phyloP scores from a whole-genome alignment of 768 basidiomycete species.

The Rhodotorula kratochvilovae region DNA sequence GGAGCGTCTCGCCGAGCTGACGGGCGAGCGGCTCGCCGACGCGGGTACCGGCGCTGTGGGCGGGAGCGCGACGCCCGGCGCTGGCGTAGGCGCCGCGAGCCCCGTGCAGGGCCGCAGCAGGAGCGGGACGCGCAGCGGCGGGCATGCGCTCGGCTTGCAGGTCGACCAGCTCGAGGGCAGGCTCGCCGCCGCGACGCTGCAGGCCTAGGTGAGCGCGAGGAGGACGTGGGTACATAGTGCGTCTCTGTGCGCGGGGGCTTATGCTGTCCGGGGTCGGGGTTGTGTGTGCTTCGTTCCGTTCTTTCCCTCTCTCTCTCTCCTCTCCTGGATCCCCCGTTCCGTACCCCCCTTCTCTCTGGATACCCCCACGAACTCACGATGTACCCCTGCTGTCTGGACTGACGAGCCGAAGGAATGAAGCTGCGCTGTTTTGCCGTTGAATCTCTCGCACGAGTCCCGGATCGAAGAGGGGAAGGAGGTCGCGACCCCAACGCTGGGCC shows the following conservation, averaged over 20 bases:
- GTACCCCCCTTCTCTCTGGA: too few relatives aligned
- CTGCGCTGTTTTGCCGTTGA: too few relatives aligned
- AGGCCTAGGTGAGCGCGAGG: not conserved
- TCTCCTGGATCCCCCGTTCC: too few relatives aligned
- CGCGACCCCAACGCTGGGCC: too few relatives aligned
- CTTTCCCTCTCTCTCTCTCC: not conserved
- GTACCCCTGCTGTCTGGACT: too few relatives aligned
- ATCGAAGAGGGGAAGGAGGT: too few relatives aligned
- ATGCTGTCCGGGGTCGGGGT: not conserved
- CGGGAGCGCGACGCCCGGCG: not conserved
- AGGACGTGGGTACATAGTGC: not conserved
- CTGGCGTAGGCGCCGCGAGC: conserved; percentile 4
- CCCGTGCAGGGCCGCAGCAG: conserved; percentile 3
- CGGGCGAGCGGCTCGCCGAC: conserved; percentile 21
- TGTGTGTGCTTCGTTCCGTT: not conserved
- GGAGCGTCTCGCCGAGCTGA: conserved; percentile 37
- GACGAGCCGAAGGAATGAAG: too few relatives aligned
- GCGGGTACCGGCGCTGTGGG: not conserved
- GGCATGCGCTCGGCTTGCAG: not conserved
- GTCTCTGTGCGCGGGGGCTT: not conserved
- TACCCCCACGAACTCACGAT: too few relatives aligned
- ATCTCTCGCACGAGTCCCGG: too few relatives aligned
- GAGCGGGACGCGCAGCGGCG: not conserved
- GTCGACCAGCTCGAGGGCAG: not conserved
- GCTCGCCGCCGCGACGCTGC: not conserved